These are phyloP conservation scores for Cryptococcus neoformans DNA, from an alignment of 1,284 basidiomycete species.

Conservation along the genomic window DNA sequence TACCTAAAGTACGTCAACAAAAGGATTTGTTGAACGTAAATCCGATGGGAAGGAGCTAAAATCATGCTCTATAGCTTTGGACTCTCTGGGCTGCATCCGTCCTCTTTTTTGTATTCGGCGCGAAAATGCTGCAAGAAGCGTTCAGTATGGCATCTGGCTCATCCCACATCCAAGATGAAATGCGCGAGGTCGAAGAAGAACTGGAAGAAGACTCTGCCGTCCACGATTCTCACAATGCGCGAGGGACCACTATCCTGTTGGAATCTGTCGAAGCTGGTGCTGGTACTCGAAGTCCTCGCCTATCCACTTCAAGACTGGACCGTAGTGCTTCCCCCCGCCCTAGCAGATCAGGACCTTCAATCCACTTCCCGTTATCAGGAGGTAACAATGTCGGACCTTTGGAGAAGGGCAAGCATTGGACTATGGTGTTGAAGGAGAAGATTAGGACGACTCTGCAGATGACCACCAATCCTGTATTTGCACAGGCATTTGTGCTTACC, in stretches of 20 bases:
- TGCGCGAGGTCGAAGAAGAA: conserved; percentile 88
- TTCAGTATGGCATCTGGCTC: conserved; percentile 68
- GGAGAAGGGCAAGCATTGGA: conserved; percentile 14
- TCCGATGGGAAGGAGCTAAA: not conserved
- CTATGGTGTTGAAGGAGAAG: conserved; percentile 56
- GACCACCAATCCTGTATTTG: conserved; percentile 87
- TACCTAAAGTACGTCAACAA: conserved; percentile 58
- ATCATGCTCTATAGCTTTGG: conserved; percentile 28
- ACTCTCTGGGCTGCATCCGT: conserved; percentile 60
- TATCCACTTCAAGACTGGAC: conserved; percentile 1
- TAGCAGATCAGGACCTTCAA: conserved; percentile 12
- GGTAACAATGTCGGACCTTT: conserved; percentile 14
- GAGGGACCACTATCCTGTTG: conserved; percentile 28
- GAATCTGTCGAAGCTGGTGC: conserved; percentile 41
- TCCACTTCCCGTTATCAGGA: conserved; percentile 24
- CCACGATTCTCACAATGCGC: conserved; percentile 34
- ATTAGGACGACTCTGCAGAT: conserved; percentile 77
- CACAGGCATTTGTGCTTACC: conserved; percentile 91
- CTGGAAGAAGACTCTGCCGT: conserved; percentile 54
- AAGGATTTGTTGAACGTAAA: not conserved
- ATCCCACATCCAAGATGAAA: conserved; percentile 72
- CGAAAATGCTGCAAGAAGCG: conserved; percentile 79
- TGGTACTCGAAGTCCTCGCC: conserved; percentile 38
- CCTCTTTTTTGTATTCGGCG: conserved; percentile 82
- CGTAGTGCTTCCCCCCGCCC: conserved; percentile 9